Base-by-base conservation (phyloP, 1,139 yeast genomes). In the Tardiomyces depauwii region DNA sequence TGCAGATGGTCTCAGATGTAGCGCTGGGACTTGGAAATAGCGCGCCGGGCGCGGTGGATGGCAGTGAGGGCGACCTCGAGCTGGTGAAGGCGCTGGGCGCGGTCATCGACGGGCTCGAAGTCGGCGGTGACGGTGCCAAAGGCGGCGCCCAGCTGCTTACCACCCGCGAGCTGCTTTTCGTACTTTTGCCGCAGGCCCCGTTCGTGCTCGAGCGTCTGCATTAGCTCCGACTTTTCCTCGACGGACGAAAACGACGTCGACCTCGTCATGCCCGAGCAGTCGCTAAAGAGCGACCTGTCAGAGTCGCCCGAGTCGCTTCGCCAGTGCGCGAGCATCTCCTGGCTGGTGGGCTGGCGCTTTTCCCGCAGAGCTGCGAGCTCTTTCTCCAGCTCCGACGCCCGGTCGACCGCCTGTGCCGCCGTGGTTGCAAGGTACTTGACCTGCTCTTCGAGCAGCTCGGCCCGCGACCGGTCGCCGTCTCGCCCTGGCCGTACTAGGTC, bases 111-210 rank as follows among this genome's bases (percentile, higher is more conserved):
- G 41, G 72, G 62, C 52, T 77, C 77, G 51, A 70, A 11, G 28
- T 42, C 21, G 18, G 19, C 19, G 19, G 10, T 19, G 3, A 36
- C 25, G 27, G 19, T 32, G 69, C 45, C 72, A 75, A 55, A 75
- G 71, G 12, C 43, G 39, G 33, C n/a, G 78, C 72, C 53, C 77
- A 82, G 53, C 74, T 67, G 48, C 95, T 95, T 58, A 84, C 91
- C 55, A 77, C 81, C 68, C 43, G 77, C 80, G 53, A 82, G 82
- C 16, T 68, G 66, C 51, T 81, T 84, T 0, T 84, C 79, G 2
- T 63, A 71, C n/a, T 57, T 62, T 45, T 18, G 39, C 19, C 74
- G 71, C 42, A 66, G 66, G 43, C 63, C 66, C 38, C 60, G 61
- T 45, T 74, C 73, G 13, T 56, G 55, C 14, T 55, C 59, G 2